Percentiles rank a stretch among this genome's conserved stretches.
These are phyloP conservation scores for Hylodesmum podocarpum DNA, from an alignment of 306 rosid species.

Conservation along the genomic window DNA sequence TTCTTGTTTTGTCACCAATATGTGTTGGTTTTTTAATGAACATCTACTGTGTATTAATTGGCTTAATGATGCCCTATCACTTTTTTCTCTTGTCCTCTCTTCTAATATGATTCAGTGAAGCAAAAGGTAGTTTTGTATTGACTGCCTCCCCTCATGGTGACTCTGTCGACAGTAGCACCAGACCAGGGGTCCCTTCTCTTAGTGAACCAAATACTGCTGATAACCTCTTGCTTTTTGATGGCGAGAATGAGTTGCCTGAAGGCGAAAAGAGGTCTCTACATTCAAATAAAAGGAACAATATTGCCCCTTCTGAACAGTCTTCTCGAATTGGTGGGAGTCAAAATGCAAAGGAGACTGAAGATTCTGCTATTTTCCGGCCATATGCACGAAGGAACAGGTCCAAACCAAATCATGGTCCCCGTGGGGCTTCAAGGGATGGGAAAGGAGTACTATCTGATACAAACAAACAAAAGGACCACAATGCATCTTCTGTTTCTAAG, in stretches of 20 bases:
- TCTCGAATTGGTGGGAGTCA: conserved; percentile 82
- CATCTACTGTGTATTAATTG: conserved; percentile 9
- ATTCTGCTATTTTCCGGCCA: conserved; percentile 89
- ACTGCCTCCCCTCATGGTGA: conserved; percentile 98
- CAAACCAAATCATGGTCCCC: conserved; percentile 79
- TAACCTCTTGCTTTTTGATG: conserved; percentile 86
- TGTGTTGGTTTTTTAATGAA: conserved; percentile 22
- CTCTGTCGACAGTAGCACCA: conserved; percentile 97
- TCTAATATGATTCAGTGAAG: conserved; percentile 64
- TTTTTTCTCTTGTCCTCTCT: conserved; percentile 18
- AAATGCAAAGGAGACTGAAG: conserved; percentile 89
- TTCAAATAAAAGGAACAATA: conserved; percentile 55
- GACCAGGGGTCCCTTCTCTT: conserved; percentile 75
- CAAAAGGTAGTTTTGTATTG: conserved; percentile 95
- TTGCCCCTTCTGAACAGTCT: conserved; percentile 83
- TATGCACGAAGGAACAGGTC: conserved; percentile 97
- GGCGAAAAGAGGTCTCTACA: conserved; percentile 62
- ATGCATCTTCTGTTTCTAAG: conserved; percentile 54
- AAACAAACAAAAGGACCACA: conserved; percentile 60
- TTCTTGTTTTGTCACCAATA: not conserved
- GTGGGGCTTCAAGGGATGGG: conserved; percentile 59
- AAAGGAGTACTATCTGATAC: conserved; percentile 56
- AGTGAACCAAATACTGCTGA: conserved; percentile 97
- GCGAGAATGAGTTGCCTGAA: conserved; percentile 67
- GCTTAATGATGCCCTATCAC: not conserved